phyloP scores from a whole-genome alignment of 176 grass and related monocot species.

The Eremochloa ophiuroides region DNA sequence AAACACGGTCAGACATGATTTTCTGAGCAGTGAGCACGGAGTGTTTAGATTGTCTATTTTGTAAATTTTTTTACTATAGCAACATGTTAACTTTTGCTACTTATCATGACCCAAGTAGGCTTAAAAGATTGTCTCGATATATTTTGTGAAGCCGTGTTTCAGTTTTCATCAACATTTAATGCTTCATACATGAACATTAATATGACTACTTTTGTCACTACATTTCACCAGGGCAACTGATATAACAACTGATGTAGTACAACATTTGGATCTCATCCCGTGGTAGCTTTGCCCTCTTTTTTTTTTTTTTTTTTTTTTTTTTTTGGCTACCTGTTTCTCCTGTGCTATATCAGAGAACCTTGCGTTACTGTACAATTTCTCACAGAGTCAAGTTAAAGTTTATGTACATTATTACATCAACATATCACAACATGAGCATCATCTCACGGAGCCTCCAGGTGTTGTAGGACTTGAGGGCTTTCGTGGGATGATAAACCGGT shows the following conservation, averaged over 20 bases:
- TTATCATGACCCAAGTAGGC: too few relatives aligned
- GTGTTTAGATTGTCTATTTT: too few relatives aligned
- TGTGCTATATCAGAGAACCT: constrained; percentile 9
- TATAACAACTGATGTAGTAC: constrained; percentile 1
- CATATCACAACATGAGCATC: not conserved
- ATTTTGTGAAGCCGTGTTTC: too few relatives aligned
- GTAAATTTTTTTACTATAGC: too few relatives aligned
- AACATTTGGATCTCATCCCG: not conserved
- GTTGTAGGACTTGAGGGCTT: constrained; percentile 2
- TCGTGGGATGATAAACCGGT: constrained; percentile 72
- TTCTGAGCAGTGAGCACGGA: not conserved
- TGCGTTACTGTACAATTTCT: constrained; percentile 16
- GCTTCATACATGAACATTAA: too few relatives aligned
- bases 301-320: not conserved
- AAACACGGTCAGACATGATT: not conserved
- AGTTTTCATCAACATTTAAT: too few relatives aligned
- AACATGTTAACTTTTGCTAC: too few relatives aligned
- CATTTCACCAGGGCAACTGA: not conserved
- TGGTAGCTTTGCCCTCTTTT: not conserved
- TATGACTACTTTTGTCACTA: too few relatives aligned
- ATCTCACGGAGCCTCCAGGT: not conserved
- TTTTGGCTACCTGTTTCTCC: constrained; percentile 4
- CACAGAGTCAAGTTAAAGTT: not conserved
- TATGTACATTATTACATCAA: constrained; percentile 26
- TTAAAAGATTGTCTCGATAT: too few relatives aligned